These are phyloP conservation scores for Gloeopeniophorella convolvens DNA, from an alignment of 768 basidiomycete genomes.

Conservation along the genomic window DNA sequence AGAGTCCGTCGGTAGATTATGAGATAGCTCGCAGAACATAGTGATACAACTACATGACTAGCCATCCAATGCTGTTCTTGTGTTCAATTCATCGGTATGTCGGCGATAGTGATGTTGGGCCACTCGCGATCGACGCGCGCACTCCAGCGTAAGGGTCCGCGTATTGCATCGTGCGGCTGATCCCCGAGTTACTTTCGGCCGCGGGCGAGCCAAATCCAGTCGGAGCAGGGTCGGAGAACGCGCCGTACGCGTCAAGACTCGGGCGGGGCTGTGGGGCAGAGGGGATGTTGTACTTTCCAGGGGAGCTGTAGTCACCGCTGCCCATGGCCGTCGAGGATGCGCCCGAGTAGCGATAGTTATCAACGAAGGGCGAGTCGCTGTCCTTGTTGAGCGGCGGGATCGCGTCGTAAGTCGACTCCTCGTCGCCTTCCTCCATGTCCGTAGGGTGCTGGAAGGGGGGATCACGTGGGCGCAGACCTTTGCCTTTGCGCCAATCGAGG, in stretches of 20 bases:
- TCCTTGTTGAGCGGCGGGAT: constrained; percentile 34
- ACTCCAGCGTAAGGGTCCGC: constrained; percentile 83
- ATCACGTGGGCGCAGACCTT: constrained; percentile 50
- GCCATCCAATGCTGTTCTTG: not conserved
- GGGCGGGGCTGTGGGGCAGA: constrained; percentile 36
- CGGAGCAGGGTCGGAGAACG: constrained; percentile 84
- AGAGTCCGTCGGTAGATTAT: not conserved
- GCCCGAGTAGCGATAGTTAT: constrained; percentile 43
- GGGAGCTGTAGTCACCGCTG: constrained; percentile 23
- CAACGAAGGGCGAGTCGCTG: constrained; percentile 43
- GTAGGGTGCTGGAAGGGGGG: constrained; percentile 68
- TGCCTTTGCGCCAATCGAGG: constrained; percentile 72
- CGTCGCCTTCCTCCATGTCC: constrained; percentile 45
- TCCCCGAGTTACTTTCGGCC: constrained; percentile 40
- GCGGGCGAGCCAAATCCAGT: constrained; percentile 52
- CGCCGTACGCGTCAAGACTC: constrained; percentile 85
- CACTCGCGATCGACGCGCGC: constrained; percentile 36
- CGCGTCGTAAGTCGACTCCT: constrained; percentile 46
- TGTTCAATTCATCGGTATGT: constrained; percentile 10
- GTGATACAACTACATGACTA: constrained; percentile 13
- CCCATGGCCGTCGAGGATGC: constrained; percentile 29
- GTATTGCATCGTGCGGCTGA: constrained; percentile 92
- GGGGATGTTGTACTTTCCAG: constrained; percentile 29
- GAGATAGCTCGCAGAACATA: not conserved
- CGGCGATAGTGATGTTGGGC: constrained; percentile 4